These are phyloP conservation scores for Stachybotrys echinatus DNA, from an alignment of 2,329 filamentous ascomycete species.

Conservation along the genomic window DNA sequence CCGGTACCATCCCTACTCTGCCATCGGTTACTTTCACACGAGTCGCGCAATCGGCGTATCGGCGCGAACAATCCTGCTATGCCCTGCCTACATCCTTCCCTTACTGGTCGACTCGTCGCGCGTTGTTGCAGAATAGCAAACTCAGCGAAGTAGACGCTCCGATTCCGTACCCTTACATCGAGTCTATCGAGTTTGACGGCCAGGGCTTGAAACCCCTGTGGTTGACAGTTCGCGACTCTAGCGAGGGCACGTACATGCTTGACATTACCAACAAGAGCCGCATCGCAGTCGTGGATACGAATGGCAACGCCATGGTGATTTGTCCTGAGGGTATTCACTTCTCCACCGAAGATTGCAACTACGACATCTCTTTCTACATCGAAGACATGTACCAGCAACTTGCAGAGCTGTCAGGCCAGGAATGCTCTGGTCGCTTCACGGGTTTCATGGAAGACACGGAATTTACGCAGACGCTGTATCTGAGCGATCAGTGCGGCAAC, in stretches of 20 bases:
- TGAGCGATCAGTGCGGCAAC: slow-evolving; percentile 29
- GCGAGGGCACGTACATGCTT: slow-evolving; percentile 19
- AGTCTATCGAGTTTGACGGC: slow-evolving; percentile 27
- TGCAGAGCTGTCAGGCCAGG: slow-evolving; percentile 19
- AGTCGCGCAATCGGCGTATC: slow-evolving; percentile 20
- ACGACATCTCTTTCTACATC: slow-evolving; percentile 25
- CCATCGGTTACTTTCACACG: slow-evolving; percentile 25
- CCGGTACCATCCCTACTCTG: slow-evolving; percentile 8
- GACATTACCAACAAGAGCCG: slow-evolving; percentile 27
- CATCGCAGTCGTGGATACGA: slow-evolving; percentile 23
- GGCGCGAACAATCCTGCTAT: slow-evolving; percentile 23
- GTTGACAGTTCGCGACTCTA: slow-evolving; percentile 23
- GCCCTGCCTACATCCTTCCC: slow-evolving; percentile 16
- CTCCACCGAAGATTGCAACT: slow-evolving; percentile 24
- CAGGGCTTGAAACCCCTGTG: slow-evolving; percentile 25
- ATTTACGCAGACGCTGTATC: slow-evolving; percentile 25
- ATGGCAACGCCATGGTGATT: slow-evolving; percentile 25
- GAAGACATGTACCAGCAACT: slow-evolving; percentile 27
- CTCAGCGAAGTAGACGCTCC: slow-evolving; percentile 21
- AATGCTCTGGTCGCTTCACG: slow-evolving; percentile 17
- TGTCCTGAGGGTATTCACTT: slow-evolving; percentile 28
- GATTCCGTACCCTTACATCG: slow-evolving; percentile 29
- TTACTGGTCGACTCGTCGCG: slow-evolving; percentile 15
- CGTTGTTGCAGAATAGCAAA: slow-evolving; percentile 24
- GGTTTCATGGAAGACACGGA: slow-evolving; percentile 18